phyloP scores from a whole-genome alignment of 305 asterid species.

The Solanum hybrid region DNA sequence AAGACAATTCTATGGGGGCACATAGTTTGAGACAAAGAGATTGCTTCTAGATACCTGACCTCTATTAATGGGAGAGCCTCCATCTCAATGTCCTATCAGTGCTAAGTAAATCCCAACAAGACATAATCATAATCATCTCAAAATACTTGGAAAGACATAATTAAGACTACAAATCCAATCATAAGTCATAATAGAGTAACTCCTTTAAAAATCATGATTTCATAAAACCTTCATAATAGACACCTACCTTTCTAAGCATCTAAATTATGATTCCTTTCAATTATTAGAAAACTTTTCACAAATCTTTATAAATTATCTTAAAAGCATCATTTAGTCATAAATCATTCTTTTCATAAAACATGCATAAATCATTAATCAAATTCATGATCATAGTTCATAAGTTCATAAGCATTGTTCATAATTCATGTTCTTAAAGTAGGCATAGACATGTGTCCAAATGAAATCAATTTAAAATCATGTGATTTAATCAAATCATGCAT shows the following conservation, averaged over 20 bases:
- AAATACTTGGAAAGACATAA: neutral
- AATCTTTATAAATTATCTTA: neutral
- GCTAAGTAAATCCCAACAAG: neutral
- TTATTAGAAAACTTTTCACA: neutral
- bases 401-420: neutral
- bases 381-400: neutral
- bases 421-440: neutral
- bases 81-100: neutral
- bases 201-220: neutral
- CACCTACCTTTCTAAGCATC: no score
- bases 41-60: neutral
- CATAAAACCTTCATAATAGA: neutral
- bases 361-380: neutral
- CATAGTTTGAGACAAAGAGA: neutral
- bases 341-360: no score
- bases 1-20: neutral
- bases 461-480: neutral
- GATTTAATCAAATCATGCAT: neutral
- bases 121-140: neutral
- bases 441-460: neutral
- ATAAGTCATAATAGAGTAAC: no score
- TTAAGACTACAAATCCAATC: neutral
- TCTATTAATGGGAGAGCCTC: neutral
- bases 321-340: neutral
- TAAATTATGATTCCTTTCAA: neutral